Evolutionary conservation across 2,329 filamentous ascomycete species (phyloP), one percentile per base, ranked within the genome.

Genomic region (Sporothrix schenckii): DNA sequence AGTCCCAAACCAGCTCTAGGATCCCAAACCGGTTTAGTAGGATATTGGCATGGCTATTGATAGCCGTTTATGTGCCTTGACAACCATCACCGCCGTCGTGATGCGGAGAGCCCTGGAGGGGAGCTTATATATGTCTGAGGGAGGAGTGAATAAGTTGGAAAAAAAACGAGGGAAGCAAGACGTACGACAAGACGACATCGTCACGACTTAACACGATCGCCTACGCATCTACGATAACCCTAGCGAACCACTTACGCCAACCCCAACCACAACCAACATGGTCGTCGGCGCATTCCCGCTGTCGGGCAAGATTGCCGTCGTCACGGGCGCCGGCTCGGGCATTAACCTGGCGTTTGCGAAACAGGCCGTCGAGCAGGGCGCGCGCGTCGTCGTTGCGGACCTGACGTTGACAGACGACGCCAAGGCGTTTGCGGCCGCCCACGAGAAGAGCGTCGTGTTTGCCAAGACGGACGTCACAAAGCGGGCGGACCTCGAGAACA

Each of bases 291-390:
- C 21, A 2, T 63, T 68, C 24, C 66, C 30, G 1, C 47, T 70
- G 19, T 16, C 19, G 4, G 65, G 54, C 63, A 70, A 70, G 65
- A 68, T 70, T 49, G 63, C 47, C 56, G 54, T 68, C 13, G 69
- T 70, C 11, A 70, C 69, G 2, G 69, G 69, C 30, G 69, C 63
- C 30, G 69, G 69, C 11, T 70, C 69, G 7, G 69, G 69, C 47
- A 70, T 70, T 54, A 63, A 70, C 34, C 53, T 70, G 30, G 41
- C 53, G 10, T 70, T 70, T 44, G 63, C 63, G n/a, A 67, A 67
- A 47, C 27, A 30, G n/a, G 69, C 69, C n/a, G 69, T 30, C 30
- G 53, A 30, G 5, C 30, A 67, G 21, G 69, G 69, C 30, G 69
- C 69, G 16, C 24, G 16, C 10, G 49, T 69, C 2, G 9, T 71